Conservation (phyloP, 495 filamentous ascomycete species). For the Penicillium lagena region DNA sequence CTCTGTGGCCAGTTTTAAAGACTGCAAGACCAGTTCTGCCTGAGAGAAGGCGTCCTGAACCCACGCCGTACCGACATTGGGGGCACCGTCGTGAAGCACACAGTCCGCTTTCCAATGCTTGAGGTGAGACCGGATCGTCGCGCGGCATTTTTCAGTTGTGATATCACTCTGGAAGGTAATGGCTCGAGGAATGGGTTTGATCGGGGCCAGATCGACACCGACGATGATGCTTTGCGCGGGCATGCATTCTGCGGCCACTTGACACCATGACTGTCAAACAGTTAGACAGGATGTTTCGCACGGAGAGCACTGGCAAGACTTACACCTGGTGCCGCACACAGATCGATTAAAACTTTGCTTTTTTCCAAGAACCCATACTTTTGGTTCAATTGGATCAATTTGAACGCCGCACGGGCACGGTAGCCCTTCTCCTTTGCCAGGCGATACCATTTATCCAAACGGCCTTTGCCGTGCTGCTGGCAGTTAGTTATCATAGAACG, state of each 20-base stretch:
- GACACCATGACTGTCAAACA: constrained; percentile 76
- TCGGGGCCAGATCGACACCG: constrained; percentile 90
- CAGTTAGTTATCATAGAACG: constrained; percentile 15
- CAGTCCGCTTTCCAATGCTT: constrained; percentile 98
- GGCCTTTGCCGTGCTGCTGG: constrained; percentile 84
- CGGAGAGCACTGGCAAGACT: constrained; percentile 21
- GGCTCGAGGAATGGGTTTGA: constrained; percentile 88
- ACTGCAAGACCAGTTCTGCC: constrained; percentile 87
- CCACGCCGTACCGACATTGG: constrained; percentile 97
- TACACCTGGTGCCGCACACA: constrained; percentile 94
- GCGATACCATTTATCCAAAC: constrained; percentile 96
- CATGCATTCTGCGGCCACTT: constrained; percentile 96
- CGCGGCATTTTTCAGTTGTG: constrained; percentile 91
- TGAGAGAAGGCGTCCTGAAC: constrained; percentile 98
- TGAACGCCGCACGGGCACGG: constrained; percentile 93
- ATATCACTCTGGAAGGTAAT: constrained; percentile 98
- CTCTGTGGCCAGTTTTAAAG: constrained; percentile 88
- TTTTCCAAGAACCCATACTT: constrained; percentile 97
- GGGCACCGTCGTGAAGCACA: constrained; percentile 96
- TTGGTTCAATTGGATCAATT: constrained; percentile 97
- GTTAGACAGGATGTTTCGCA: constrained; percentile 20
- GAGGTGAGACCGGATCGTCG: constrained; percentile 83
- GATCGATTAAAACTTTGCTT: constrained; percentile 91
- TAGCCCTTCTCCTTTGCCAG: constrained; percentile 99
- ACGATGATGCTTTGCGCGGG: constrained; percentile 84